These are phyloP conservation scores for Hansenula sp. DNA, from an alignment of 1,139 yeast species.

Conservation along the genomic window DNA sequence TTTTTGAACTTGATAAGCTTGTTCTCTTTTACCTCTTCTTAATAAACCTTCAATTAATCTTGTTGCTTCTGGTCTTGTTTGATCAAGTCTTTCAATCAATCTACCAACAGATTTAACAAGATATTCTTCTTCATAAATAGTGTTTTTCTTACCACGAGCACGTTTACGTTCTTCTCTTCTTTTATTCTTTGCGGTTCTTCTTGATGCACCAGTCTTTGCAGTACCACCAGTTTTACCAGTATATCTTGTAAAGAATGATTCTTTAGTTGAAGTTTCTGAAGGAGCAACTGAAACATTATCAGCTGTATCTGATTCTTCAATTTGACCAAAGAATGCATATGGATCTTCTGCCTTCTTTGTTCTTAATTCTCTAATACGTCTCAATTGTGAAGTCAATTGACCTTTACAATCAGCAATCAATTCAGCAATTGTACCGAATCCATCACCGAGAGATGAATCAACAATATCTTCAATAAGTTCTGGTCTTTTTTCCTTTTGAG, in stretches of 20 bases:
- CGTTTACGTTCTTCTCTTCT: conserved; percentile 94
- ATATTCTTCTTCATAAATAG: conserved; percentile 95
- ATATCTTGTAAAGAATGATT: conserved; percentile 89
- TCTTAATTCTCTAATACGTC: conserved; percentile 79
- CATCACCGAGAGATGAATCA: conserved; percentile 77
- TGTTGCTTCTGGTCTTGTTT: conserved; percentile 70
- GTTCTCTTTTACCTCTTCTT: conserved; percentile 68
- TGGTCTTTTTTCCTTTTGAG: conserved; percentile 36
- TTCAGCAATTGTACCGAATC: conserved; percentile 84
- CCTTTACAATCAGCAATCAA: conserved; percentile 86
- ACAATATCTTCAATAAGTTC: conserved; percentile 55
- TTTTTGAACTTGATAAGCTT: conserved; percentile 79
- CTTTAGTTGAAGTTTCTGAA: conserved; percentile 88
- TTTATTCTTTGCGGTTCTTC: conserved; percentile 85
- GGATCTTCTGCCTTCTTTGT: conserved; percentile 82
- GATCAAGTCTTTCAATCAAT: conserved; percentile 74
- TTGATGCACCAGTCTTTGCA: conserved; percentile 93
- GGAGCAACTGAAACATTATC: conserved; percentile 96
- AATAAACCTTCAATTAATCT: conserved; percentile 71
- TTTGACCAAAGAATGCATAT: conserved; percentile 69
- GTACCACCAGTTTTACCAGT: conserved; percentile 96
- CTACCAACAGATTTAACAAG: conserved; percentile 85
- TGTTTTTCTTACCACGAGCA: conserved; percentile 96
- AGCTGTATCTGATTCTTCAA: conserved; percentile 68
- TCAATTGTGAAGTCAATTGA: conserved; percentile 79